A percentile compares a stretch with the other conserved stretches of the same genome.
Conservation (phyloP, 1,139 yeast species). For the Yamadazyma mexicana region DNA sequence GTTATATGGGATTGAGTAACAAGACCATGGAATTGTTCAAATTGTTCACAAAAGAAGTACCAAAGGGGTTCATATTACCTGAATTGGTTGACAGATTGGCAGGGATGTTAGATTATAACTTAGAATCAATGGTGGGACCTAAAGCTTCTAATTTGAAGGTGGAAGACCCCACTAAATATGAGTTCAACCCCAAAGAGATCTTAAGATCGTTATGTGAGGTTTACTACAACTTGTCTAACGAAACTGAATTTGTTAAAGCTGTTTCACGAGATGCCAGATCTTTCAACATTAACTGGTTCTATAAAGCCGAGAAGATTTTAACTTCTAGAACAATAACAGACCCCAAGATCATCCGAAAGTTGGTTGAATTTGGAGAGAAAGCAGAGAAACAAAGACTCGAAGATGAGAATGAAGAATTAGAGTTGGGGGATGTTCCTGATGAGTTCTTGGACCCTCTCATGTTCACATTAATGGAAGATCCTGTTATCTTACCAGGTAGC, state of each 20-base stretch:
- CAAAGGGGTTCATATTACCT: slow-evolving; percentile 79
- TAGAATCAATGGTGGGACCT: slow-evolving; percentile 91
- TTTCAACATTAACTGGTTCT: slow-evolving; percentile 63
- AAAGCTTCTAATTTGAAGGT: slow-evolving; percentile 88
- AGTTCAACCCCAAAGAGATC: slow-evolving; percentile 76
- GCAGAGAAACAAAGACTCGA: slow-evolving; percentile 63
- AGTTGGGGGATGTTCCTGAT: slow-evolving; percentile 92
- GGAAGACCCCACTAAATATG: slow-evolving; percentile 76
- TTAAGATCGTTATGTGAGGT: slow-evolving; percentile 72
- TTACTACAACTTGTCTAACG: slow-evolving; percentile 66
- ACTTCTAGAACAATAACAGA: slow-evolving; percentile 53
- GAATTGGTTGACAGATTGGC: slow-evolving; percentile 94
- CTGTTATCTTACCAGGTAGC: slow-evolving; percentile 87
- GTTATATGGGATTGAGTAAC: slow-evolving; percentile 80
- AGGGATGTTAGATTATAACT: slow-evolving; percentile 90
- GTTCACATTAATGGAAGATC: slow-evolving; percentile 95
- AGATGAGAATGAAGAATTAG: slow-evolving; percentile 82
- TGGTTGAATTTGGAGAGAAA: slow-evolving; percentile 56
- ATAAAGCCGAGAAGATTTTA: slow-evolving; percentile 69
- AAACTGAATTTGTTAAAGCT: slow-evolving; percentile 68
- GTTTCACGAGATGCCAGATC: slow-evolving; percentile 92
- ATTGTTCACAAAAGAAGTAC: slow-evolving; percentile 82
- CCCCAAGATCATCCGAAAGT: slow-evolving; percentile 50
- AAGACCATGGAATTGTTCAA: slow-evolving; percentile 79
- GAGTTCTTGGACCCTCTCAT: slow-evolving; percentile 95